Conservation (phyloP, 139 green algal species). For the Tetradesmus obliquus region DNA sequence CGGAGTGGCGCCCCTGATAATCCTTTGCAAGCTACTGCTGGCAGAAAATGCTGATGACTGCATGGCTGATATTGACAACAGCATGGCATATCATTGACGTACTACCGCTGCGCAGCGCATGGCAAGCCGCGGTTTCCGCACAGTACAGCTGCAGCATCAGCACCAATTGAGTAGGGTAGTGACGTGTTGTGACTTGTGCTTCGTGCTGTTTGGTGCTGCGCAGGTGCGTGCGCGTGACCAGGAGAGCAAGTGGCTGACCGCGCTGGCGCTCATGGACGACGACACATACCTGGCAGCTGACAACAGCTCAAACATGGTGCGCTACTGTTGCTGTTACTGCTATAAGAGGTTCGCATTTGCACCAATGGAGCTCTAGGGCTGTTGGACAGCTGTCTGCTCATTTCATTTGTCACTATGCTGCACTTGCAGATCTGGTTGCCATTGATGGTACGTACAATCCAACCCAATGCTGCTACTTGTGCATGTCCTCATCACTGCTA, state of each 20-base stretch:
- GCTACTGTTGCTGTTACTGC: background rate
- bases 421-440: too few species aligned
- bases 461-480: background rate
- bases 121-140: too few species aligned
- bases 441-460: too few species aligned
- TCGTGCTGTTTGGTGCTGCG: constrained; percentile 15
- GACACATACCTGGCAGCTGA: constrained; percentile 88
- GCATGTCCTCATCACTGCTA: background rate
- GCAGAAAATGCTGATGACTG: too few species aligned
- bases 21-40: background rate
- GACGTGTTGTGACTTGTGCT: too few species aligned
- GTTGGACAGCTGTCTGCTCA: background rate
- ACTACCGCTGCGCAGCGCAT: too few species aligned
- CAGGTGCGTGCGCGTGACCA: constrained; percentile 79
- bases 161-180: background rate
- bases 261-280: constrained; percentile 90
- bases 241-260: constrained; percentile 92
- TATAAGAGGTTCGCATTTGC: background rate
- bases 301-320: constrained; percentile 86
- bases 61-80: too few species aligned
- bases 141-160: background rate
- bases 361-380: background rate
- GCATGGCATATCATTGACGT: too few species aligned
- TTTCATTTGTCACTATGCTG: background rate
- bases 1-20: background rate